Base-by-base conservation (phyloP, 106 monocot species). In the Dendrobium nobile region DNA sequence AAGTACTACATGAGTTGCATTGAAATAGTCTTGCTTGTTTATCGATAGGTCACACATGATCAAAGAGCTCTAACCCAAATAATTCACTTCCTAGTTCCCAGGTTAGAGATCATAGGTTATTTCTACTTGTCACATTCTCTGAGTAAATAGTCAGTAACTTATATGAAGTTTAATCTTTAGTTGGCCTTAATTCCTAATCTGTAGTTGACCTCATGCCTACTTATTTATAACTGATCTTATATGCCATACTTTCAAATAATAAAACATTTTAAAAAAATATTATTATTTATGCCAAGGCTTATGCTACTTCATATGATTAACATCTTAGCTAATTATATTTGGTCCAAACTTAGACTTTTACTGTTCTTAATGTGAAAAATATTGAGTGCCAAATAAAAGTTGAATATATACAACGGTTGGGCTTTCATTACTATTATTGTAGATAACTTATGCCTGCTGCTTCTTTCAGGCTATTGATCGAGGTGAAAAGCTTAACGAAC, bases 401-500 rank as follows among this genome's bases (percentile, higher is more conserved):
- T 13, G 37, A 37, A 37, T 37, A 37, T 37, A 37, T 37, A 37
- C 37, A 37, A 37, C 37, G 37, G 37, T 37, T 37, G 37, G 37
- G 0, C 8, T n/a, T 61, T 61, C n/a, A 61, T 61, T 61, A 2
- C 61, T 11, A 13, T 51, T n/a, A 22, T 61, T 7, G 20, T 61
- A 61, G 4, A 61, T 61, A 61, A 37, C 37, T 31, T 70, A 48
- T 77, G 24, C 26, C 17, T 48, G 45, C 47, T 76, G 47, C 41
- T 48, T 47, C 76, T 80, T 87, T 77, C 75, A 95, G 94, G 76
- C 89, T 84, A 47, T 91, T 48, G 94, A 92, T 58, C 86, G 94
- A 87, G 94, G 94, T 41, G 91, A 92, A 78, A 98, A 88, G 77
- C 79, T 97, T 44, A 86, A 24, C 9, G 90, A 97, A 84, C 89